Base-by-base conservation (phyloP, 192 early-diverging fungal genomes). In the Endogone sp. region DNA sequence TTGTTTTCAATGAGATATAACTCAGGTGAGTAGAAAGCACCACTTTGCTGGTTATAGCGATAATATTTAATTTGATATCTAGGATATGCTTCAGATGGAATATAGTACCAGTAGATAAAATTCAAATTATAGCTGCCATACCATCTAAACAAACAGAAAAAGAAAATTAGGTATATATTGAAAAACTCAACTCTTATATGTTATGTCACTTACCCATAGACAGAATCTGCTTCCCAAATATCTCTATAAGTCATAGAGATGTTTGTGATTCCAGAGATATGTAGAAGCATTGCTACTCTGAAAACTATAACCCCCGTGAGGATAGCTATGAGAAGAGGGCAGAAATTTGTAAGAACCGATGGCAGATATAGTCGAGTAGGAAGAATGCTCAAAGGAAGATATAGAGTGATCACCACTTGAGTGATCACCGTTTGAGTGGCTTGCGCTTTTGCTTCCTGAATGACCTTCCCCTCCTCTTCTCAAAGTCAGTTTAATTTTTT, bases 21-120 rank as follows among this genome's bases (percentile, higher is more conserved):
- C 29, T 58, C 3, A 23, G 76, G 76, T 2, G 72, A 71, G 59
- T 78, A 78, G 62, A 73, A 78, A 22, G 69, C 69, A 11, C 76
- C 76, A 16, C 29, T 21, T 2, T 71, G 11, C 22, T 11, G 25
- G 16, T 74, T 71, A 56, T 74, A 78, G 10, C 76, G 69, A 28
- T 66, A 58, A 28, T 78, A 78, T 4, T 54, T 66, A 2, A 26
- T 24, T 37, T 74, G 58, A 27, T 78, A 74, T 20, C 76, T 71
- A 9, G 56, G 56, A 57, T 64, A 78, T 4, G 74, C 56, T 21
- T 70, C 65, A 3, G 68, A 29, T 20, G 76, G 76, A 11, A 66
- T 24, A 13, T 74, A 62, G 23, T 57, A 28, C 63, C 63, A 78
- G 26, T 78, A 78, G 1, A 67, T 54, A 1, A 74, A 28, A 2